Evolutionary conservation across 164 flowering plant species (phyloP).

Genomic region (Litsea cubeba): DNA sequence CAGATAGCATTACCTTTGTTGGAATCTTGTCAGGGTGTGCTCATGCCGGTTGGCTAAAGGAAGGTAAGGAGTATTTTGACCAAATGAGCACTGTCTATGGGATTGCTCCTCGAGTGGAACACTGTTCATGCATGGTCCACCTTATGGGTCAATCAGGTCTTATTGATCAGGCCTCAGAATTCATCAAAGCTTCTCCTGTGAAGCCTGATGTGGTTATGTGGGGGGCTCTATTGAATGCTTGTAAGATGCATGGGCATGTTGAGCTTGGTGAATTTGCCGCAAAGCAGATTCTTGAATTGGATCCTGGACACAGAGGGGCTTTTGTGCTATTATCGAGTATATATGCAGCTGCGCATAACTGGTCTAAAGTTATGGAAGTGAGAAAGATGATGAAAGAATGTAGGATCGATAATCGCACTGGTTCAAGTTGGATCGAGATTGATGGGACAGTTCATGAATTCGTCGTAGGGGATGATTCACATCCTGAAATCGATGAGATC

Average conservation of each 20-base stretch:
- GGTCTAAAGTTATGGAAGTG: constrained; percentile 9
- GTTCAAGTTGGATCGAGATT: constrained; percentile 13
- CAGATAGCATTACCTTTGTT: constrained; percentile 13
- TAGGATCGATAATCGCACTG: neutral
- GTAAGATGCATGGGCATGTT: constrained; percentile 10
- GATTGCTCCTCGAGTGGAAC: constrained; percentile 16
- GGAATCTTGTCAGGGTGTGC: constrained; percentile 17
- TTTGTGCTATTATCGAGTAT: constrained; percentile 7
- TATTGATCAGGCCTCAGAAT: constrained; percentile 13
- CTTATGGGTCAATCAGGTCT: constrained; percentile 12
- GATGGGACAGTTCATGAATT: constrained; percentile 8
- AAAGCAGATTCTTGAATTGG: constrained; percentile 6
- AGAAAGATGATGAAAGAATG: constrained; percentile 8
- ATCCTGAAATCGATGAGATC: constrained; percentile 6
- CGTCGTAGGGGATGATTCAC: constrained; percentile 7
- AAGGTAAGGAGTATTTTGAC: constrained; percentile 15
- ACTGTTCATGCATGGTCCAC: constrained; percentile 19
- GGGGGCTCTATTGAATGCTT: constrained; percentile 16
- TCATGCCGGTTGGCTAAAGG: constrained; percentile 18
- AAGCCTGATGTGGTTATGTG: constrained; percentile 20
- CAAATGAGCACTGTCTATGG: constrained; percentile 14
- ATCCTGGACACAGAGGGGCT: constrained; percentile 10
- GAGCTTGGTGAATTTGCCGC: constrained; percentile 8
- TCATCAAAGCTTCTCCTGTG: constrained; percentile 10
- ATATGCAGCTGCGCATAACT: constrained; percentile 7